Percentiles rank a stretch among this genome's conserved stretches.
These are phyloP conservation scores for Uromyces viciae-fabae DNA, from an alignment of 1,284 basidiomycete genomes.

Conservation along the genomic window DNA sequence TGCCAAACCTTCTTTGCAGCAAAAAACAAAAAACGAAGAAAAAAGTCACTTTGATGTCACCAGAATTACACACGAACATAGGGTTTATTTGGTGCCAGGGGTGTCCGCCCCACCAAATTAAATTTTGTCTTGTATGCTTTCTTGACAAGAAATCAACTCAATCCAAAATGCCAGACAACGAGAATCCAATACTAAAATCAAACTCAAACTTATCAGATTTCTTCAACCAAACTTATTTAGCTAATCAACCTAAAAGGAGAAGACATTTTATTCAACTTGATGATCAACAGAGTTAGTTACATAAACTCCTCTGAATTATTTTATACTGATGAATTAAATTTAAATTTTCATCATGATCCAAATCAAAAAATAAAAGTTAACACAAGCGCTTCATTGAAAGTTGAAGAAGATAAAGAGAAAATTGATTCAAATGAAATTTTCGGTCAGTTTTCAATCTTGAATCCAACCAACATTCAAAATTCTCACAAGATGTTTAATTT, in stretches of 20 bases:
- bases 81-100: too few relatives aligned
- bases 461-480: neutral
- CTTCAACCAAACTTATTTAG: neutral
- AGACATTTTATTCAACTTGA: neutral
- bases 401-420: slow-evolving; percentile 15
- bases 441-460: neutral
- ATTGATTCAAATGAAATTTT: slow-evolving; percentile 20
- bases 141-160: too few relatives aligned
- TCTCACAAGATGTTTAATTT: too few relatives aligned
- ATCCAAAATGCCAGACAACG: slow-evolving; percentile 7
- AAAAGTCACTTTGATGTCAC: too few relatives aligned
- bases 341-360: neutral
- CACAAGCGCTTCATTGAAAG: neutral
- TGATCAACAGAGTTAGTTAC: neutral
- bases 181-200: slow-evolving; percentile 6
- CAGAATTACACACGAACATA: too few relatives aligned
- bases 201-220: neutral
- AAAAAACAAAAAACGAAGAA: too few relatives aligned
- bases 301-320: neutral
- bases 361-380: neutral
- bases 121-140: too few relatives aligned
- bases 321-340: neutral
- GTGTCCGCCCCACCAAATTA: too few relatives aligned
- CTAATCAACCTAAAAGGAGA: neutral
- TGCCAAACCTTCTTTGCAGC: too few relatives aligned